These are phyloP conservation scores for Marsdenia floribunda DNA, from an alignment of 257 asterid species.

Conservation along the genomic window DNA sequence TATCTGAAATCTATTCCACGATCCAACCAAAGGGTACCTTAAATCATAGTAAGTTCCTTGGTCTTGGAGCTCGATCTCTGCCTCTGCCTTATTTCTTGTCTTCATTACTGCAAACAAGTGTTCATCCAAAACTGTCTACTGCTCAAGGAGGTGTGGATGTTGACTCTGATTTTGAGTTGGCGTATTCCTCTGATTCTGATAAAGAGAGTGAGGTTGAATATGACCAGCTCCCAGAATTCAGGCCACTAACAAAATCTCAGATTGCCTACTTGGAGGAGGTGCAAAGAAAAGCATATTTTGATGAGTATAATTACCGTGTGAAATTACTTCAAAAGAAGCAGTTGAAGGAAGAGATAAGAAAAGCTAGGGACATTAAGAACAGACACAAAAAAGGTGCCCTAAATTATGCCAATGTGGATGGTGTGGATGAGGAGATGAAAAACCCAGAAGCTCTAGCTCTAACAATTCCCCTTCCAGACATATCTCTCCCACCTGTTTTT, in stretches of 20 bases:
- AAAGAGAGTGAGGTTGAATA: constrained; percentile 23
- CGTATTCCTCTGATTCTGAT: constrained; percentile 19
- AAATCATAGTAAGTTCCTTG: constrained; percentile 16
- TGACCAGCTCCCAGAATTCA: constrained; percentile 24
- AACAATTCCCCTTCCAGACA: constrained; percentile 25
- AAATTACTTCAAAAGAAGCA: constrained; percentile 22
- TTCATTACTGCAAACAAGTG: constrained; percentile 35
- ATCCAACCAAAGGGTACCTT: constrained; percentile 13
- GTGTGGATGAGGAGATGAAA: constrained; percentile 13
- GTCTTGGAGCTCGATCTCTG: constrained; percentile 21
- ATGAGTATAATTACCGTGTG: constrained; percentile 20
- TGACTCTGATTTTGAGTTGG: constrained; percentile 28
- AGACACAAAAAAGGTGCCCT: background rate
- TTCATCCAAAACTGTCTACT: constrained; percentile 25
- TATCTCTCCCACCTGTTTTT: constrained; percentile 26
- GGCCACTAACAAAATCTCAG: constrained; percentile 17
- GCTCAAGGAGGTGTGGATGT: constrained; percentile 21
- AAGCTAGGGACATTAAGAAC: constrained; percentile 16
- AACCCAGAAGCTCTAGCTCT: constrained; percentile 10
- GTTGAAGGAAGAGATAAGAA: constrained; percentile 20
- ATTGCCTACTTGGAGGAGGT: constrained; percentile 18
- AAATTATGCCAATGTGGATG: constrained; percentile 12
- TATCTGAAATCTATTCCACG: constrained; percentile 43
- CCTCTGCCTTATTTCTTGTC: constrained; percentile 28
- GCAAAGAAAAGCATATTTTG: constrained; percentile 20